Conservation (phyloP, 2,329 filamentous ascomycete genomes). For the Amauroascus niger region DNA sequence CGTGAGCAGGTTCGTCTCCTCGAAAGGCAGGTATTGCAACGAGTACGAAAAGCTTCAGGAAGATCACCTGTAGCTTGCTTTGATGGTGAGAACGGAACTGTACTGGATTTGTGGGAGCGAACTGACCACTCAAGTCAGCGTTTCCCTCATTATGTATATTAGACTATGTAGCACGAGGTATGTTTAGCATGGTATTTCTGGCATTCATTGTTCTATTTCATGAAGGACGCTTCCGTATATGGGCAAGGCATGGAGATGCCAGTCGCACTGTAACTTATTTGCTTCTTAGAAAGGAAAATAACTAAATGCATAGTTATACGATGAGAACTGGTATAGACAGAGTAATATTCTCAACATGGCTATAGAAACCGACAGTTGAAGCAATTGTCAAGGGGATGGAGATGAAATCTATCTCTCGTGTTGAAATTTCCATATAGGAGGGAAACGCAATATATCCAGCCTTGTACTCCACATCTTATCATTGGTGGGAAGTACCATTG, state of each 20-base stretch:
- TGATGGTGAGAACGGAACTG: background rate
- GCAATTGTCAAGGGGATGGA: too few species aligned
- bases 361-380: too few species aligned
- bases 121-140: background rate
- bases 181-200: constrained; percentile 2
- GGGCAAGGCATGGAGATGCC: background rate
- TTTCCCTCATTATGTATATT: constrained; percentile 8
- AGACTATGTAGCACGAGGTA: background rate
- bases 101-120: background rate
- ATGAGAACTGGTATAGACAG: too few species aligned
- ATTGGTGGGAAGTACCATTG: constrained; percentile 1
- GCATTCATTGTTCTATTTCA: background rate
- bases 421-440: background rate
- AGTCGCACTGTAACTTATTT: too few species aligned
- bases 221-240: background rate
- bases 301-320: too few species aligned
- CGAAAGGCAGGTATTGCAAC: background rate
- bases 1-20: background rate
- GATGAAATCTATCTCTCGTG: too few species aligned
- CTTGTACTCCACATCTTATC: background rate
- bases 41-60: background rate
- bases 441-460: background rate
- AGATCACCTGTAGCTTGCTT: background rate
- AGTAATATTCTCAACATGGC: too few species aligned
- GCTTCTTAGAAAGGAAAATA: too few species aligned